Evolutionary conservation across 1,139 yeast species (phyloP).

Genomic region (Diutina mesorugosa): DNA sequence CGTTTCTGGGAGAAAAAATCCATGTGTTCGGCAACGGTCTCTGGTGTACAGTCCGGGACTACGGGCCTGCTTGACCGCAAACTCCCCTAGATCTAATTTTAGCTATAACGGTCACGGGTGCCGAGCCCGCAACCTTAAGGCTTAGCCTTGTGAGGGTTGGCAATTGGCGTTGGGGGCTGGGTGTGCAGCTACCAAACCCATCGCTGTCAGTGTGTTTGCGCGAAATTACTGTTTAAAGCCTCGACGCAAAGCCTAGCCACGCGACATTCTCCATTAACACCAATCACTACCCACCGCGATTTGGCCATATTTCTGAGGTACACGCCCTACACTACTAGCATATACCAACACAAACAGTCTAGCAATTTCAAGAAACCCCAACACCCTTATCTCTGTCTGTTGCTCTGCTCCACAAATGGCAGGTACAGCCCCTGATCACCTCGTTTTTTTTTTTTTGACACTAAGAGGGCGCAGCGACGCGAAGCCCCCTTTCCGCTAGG

Average conservation of each 20-base stretch:
- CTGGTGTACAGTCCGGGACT: not conserved
- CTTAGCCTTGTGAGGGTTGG: not conserved
- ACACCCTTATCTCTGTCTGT: too few relatives aligned
- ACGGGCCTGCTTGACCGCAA: not conserved
- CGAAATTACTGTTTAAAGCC: not conserved
- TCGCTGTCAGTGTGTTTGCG: not conserved
- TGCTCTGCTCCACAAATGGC: not conserved
- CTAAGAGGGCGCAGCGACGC: not conserved
- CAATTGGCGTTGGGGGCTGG: not conserved
- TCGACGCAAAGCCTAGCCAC: not conserved
- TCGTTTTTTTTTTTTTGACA: not conserved
- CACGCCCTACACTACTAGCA: too few relatives aligned
- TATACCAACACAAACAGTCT: too few relatives aligned
- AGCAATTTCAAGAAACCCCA: too few relatives aligned
- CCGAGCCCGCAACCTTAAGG: not conserved
- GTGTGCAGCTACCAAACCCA: not conserved
- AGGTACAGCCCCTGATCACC: not conserved
- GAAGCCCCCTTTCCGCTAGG: not conserved
- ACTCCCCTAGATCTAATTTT: not conserved
- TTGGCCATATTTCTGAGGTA: too few relatives aligned
- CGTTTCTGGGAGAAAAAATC: conserved; percentile 1
- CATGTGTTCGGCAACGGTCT: not conserved
- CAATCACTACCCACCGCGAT: too few relatives aligned
- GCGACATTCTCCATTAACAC: not conserved
- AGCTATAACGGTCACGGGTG: not conserved